phyloP scores from a whole-genome alignment of 345 rosid species.

The Heritiera fomes region DNA sequence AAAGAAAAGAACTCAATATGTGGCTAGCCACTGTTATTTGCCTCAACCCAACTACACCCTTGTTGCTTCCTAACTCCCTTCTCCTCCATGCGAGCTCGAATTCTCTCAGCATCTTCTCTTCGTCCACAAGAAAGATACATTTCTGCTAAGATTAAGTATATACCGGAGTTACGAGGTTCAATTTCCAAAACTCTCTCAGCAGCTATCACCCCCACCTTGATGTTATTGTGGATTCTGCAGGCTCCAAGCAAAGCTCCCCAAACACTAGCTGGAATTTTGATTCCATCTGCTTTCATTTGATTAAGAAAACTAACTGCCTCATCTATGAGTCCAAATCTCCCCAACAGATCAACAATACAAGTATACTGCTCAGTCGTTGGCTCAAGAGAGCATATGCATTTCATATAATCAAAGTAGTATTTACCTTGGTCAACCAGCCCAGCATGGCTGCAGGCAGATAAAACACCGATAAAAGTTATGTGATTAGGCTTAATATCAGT shows the following conservation, averaged over 20 bases:
- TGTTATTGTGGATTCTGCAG: constrained; percentile 42
- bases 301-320: constrained; percentile 39
- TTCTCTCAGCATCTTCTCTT: constrained; percentile 36
- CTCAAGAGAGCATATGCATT: constrained; percentile 28
- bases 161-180: constrained; percentile 37
- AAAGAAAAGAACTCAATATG: too few relatives aligned
- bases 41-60: constrained; percentile 50
- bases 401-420: constrained; percentile 45
- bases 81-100: constrained; percentile 38
- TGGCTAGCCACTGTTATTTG: constrained; percentile 22
- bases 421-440: constrained; percentile 48
- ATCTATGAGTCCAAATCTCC: constrained; percentile 42
- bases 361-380: constrained; percentile 44
- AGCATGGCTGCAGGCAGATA: constrained; percentile 50
- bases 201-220: constrained; percentile 38
- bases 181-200: constrained; percentile 38
- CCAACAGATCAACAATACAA: constrained; percentile 43
- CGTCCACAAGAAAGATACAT: constrained; percentile 35
- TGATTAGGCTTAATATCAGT: constrained; percentile 39
- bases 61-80: constrained; percentile 45
- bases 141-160: constrained; percentile 45
- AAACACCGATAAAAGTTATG: constrained; percentile 46
- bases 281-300: constrained; percentile 34
- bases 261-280: constrained; percentile 35
- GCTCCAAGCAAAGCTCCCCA: constrained; percentile 54